Evolutionary conservation across 148 eudicot species (phyloP).

Genomic region (Linanthus parryae): DNA sequence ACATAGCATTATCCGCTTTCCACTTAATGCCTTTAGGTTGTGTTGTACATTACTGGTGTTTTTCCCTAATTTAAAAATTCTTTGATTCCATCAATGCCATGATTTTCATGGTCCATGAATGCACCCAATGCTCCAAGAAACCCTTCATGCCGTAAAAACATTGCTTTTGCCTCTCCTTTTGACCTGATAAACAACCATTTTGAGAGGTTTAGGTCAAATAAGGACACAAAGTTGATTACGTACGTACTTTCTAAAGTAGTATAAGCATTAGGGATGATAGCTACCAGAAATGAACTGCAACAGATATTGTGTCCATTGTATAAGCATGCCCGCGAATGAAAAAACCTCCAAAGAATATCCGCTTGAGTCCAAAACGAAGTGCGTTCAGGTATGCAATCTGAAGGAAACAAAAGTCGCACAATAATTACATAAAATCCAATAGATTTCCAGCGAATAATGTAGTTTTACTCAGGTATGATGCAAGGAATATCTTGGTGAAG

Average conservation of each 20-base stretch:
- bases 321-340: constrained; percentile 88
- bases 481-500: not conserved
- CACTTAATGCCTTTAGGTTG: too few species aligned
- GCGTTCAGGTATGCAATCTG: constrained; percentile 96
- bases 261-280: too few species aligned
- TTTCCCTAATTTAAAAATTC: constrained; percentile 33
- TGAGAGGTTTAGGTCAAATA: too few species aligned
- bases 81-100: constrained; percentile 30
- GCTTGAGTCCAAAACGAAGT: constrained; percentile 68
- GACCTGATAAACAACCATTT: constrained; percentile 89
- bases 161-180: constrained; percentile 91
- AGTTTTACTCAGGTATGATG: too few species aligned
- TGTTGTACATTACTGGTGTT: not conserved
- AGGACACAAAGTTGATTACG: too few species aligned
- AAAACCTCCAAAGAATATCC: constrained; percentile 94
- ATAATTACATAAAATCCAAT: not conserved
- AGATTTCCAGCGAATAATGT: not conserved
- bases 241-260: too few species aligned
- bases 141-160: constrained; percentile 93
- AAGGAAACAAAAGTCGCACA: not conserved
- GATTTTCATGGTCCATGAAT: constrained; percentile 64
- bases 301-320: constrained; percentile 98
- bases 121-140: constrained; percentile 95
- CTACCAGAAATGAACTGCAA: constrained; percentile 94
- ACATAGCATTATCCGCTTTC: too few species aligned